Percentiles rank a stretch among this genome's conserved stretches.
These are phyloP conservation scores for Anthracocystis setariae DNA, from an alignment of 1,284 basidiomycete genomes.

Conservation along the genomic window DNA sequence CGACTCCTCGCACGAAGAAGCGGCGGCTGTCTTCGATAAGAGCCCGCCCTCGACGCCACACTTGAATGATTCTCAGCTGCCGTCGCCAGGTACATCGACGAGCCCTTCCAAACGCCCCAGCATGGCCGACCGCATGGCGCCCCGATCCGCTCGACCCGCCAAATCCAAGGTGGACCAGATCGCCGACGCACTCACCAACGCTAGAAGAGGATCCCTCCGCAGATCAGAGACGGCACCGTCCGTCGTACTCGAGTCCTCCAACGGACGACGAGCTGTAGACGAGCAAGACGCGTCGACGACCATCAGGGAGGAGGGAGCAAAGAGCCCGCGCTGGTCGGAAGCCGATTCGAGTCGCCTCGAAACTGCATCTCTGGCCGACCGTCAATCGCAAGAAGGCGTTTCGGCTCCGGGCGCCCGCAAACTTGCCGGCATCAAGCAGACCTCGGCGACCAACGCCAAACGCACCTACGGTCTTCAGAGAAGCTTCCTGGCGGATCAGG, in stretches of 20 bases:
- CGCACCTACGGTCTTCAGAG: constrained; percentile 48
- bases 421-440: constrained; percentile 47
- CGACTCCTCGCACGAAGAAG: neutral
- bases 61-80: constrained; percentile 4
- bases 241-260: constrained; percentile 5
- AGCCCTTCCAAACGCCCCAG: constrained; percentile 38
- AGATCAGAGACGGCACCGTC: constrained; percentile 38
- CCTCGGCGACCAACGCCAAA: constrained; percentile 33
- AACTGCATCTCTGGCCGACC: constrained; percentile 13
- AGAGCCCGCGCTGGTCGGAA: constrained; percentile 12
- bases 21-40: constrained; percentile 7
- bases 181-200: constrained; percentile 11
- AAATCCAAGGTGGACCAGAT: constrained; percentile 22
- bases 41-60: constrained; percentile 17
- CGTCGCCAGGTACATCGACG: constrained; percentile 14
- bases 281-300: constrained; percentile 1
- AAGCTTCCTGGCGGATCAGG: constrained; percentile 45
- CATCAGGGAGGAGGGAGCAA: neutral
- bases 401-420: constrained; percentile 14
- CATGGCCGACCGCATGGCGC: constrained; percentile 46
- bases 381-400: constrained; percentile 25
- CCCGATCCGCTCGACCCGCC: constrained; percentile 17
- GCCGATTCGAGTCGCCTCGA: constrained; percentile 14
- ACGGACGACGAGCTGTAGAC: constrained; percentile 1
- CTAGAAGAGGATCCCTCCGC: constrained; percentile 24